A percentile compares a stretch with the other conserved stretches of the same genome.
Conservation (phyloP, 2,329 filamentous ascomycete species). For the Aspergillus floridensis region DNA sequence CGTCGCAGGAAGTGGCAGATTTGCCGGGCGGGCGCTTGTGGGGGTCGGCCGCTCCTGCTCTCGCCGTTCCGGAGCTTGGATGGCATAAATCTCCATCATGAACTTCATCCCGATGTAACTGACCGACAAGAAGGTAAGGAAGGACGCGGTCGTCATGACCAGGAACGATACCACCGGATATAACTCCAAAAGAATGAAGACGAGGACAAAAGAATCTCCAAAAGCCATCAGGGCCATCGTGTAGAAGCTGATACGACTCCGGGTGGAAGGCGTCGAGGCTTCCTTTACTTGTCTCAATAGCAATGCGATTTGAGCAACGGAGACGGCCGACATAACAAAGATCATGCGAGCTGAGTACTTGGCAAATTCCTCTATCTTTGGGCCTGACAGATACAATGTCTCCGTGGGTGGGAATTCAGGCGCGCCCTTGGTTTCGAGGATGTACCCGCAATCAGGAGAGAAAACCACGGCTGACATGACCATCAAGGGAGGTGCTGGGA, state of each 20-base stretch:
- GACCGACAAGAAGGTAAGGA: constrained; percentile 59
- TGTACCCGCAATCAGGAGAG: constrained; percentile 66
- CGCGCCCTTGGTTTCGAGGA: constrained; percentile 60
- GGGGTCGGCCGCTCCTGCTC: constrained; percentile 32
- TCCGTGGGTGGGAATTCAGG: constrained; percentile 54
- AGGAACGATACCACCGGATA: constrained; percentile 56
- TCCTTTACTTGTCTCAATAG: constrained; percentile 63
- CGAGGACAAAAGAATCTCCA: constrained; percentile 59
- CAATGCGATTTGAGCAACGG: constrained; percentile 55
- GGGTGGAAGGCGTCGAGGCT: constrained; percentile 62
- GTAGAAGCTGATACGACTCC: constrained; percentile 63
- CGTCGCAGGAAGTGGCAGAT: constrained; percentile 53
- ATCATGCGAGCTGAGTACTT: constrained; percentile 53
- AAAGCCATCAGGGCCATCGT: constrained; percentile 61
- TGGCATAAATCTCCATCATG: constrained; percentile 65
- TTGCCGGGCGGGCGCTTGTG: constrained; percentile 31
- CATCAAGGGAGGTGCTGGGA: constrained; percentile 52
- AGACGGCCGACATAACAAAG: constrained; percentile 50
- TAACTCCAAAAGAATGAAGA: constrained; percentile 56
- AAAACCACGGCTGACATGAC: constrained; percentile 61
- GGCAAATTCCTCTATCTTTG: constrained; percentile 57
- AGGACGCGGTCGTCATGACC: constrained; percentile 55
- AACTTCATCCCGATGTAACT: constrained; percentile 64
- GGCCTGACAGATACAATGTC: constrained; percentile 53
- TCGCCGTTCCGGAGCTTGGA: constrained; percentile 51